These are phyloP conservation scores for Platanus orientalis DNA, from an alignment of 164 flowering plant genomes.

Conservation along the genomic window DNA sequence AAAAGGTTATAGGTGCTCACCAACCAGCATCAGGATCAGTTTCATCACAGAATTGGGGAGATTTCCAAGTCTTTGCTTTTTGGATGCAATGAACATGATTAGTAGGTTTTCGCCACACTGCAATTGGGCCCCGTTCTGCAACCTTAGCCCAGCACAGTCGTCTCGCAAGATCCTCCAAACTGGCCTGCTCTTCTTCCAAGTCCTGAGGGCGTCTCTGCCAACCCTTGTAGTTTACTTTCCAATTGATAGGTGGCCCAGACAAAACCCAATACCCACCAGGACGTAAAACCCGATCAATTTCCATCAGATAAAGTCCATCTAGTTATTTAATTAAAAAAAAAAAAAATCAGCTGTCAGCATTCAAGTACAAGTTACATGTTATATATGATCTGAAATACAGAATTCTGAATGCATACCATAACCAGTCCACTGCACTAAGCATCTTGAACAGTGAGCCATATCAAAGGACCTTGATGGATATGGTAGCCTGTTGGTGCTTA, in stretches of 20 bases:
- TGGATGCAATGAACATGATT: conserved; percentile 47
- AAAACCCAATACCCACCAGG: conserved; percentile 70
- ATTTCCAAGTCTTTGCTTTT: conserved; percentile 27
- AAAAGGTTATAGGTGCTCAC: conserved; percentile 34
- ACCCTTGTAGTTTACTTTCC: conserved; percentile 32
- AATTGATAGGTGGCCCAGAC: conserved; percentile 61
- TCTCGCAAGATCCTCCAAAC: conserved; percentile 41
- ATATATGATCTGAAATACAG: too few species aligned
- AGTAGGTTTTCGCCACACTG: too few species aligned
- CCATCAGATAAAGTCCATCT: conserved; percentile 56
- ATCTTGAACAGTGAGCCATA: conserved; percentile 62
- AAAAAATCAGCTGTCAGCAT: conserved; percentile 4
- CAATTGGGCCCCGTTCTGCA: conserved; percentile 37
- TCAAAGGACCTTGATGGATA: conserved; percentile 59
- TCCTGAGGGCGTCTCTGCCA: conserved; percentile 32
- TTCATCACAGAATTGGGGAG: conserved; percentile 35
- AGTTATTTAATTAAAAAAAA: not conserved
- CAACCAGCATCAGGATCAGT: conserved; percentile 49
- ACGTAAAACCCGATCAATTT: conserved; percentile 53
- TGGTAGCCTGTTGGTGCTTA: conserved; percentile 49
- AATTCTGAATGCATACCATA: conserved; percentile 29
- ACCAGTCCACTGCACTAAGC: conserved; percentile 51
- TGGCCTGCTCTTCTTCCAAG: conserved; percentile 36
- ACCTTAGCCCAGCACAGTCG: conserved; percentile 55
- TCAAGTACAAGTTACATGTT: too few species aligned